phyloP scores from a whole-genome alignment of 202 grass and related monocot species.

The Schoenoplectus triqueter region DNA sequence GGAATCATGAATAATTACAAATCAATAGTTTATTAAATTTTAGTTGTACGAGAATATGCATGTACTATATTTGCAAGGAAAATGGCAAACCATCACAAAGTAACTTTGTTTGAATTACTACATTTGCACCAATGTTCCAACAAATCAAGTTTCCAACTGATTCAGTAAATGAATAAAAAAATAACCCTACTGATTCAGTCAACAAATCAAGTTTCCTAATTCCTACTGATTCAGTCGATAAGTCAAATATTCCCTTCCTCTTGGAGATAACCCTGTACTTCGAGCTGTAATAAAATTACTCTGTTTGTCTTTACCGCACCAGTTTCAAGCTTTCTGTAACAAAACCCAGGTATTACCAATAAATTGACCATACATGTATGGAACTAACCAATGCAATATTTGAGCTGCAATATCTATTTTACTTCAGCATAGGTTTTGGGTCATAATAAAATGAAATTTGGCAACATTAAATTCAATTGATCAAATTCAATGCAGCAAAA shows the following conservation, averaged over 20 bases:
- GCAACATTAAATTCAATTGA: slow-evolving; percentile 2
- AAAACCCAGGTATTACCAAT: neutral
- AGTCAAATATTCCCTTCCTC: neutral
- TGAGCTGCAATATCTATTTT: neutral
- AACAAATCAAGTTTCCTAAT: slow-evolving; percentile 12
- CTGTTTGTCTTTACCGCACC: neutral
- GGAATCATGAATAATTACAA: no score
- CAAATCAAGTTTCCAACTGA: neutral
- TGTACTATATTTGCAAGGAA: slow-evolving; percentile 10
- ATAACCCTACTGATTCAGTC: neutral
- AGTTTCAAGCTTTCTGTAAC: neutral
- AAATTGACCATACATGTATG: neutral
- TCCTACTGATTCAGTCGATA: neutral
- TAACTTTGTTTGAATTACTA: neutral
- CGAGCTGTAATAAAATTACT: neutral
- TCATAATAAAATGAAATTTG: neutral
- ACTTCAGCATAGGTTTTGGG: neutral
- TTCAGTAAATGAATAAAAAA: neutral
- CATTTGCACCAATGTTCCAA: neutral
- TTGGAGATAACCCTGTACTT: neutral
- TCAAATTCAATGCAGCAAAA: slow-evolving; percentile 10
- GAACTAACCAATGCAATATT: neutral
- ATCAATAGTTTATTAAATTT: neutral
- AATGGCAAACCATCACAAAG: neutral
- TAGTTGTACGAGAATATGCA: neutral